Evolutionary conservation across 164 flowering plant genomes (phyloP), one percentile per base, ranked within the genome.

Genomic region (Umbilicus rupestris): DNA sequence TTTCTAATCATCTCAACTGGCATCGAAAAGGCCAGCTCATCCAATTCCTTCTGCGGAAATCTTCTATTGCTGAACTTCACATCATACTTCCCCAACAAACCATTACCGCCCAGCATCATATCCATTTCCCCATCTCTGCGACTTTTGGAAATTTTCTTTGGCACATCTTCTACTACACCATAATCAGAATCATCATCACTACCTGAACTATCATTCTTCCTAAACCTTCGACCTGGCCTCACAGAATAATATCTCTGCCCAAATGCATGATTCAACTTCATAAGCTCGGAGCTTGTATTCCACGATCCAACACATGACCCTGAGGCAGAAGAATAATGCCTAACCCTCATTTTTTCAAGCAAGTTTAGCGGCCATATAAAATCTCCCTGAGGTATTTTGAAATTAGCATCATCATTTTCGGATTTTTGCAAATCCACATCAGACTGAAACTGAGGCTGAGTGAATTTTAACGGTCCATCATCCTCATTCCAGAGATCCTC

Each of bases 401-500:
- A n/a, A n/a, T n/a, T n/a, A 19, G 52, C 22, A 50, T 50, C 6
- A 7, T 6, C 6, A 33, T 33, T 33, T 33, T 33, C 57, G 5
- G 19, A 15, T 4, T 44, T 44, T 44, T 19, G 47, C 22, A 16
- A 50, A 24, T 26, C 7, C 14, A 17, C 19, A 55, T 28, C 19
- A 28, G 60, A 52, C 29, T 52, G 58, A 15, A 52, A 8, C 8
- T 49, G 29, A 0, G 58, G 28, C 3, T 22, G 29, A 16, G 60
- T 14, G 29, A 16, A 26, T 7, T 26, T 55, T 12, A 33, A 35
- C 1, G 97, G 96, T 1, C 97, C 96, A 20, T 94, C 99, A 55
- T 79, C 80, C 11, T 85, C 85, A 37, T 94, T 94, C 97, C 99
- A 94, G 72, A 91, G 73, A 66, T 94, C 99, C 66, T 86, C 96